Conservation (phyloP, 2,329 filamentous ascomycete genomes). For the Fusarium camptoceras region DNA sequence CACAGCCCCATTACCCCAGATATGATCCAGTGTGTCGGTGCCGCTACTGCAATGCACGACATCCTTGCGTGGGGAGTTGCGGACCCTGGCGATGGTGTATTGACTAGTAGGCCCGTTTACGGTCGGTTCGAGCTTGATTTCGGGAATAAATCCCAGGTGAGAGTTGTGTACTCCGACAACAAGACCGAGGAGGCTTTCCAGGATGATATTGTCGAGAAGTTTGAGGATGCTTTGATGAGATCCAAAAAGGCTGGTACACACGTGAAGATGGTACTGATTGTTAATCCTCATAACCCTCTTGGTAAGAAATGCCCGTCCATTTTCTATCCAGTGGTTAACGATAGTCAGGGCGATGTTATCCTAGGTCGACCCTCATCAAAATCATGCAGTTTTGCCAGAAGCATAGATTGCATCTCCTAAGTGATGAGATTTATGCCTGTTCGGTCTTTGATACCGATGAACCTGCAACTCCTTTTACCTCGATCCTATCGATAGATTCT, state of each 20-base stretch:
- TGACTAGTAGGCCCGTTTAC: conserved; percentile 57
- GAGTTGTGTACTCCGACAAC: conserved; percentile 59
- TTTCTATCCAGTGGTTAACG: conserved; percentile 6
- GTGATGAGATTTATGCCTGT: conserved; percentile 69
- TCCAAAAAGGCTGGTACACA: conserved; percentile 52
- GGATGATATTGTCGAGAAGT: conserved; percentile 56
- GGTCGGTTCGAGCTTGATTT: conserved; percentile 64
- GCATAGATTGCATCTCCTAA: conserved; percentile 64
- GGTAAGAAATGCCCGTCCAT: conserved; percentile 47
- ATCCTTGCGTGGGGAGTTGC: conserved; percentile 55
- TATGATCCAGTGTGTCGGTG: conserved; percentile 51
- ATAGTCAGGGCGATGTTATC: conserved; percentile 56
- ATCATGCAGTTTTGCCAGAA: conserved; percentile 63
- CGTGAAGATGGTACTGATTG: conserved; percentile 62
- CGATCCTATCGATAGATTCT: conserved; percentile 60
- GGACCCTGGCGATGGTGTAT: conserved; percentile 54
- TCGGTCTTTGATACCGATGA: conserved; percentile 59
- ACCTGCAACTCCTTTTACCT: conserved; percentile 57
- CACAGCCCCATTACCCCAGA: conserved; percentile 44
- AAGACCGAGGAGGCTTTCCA: conserved; percentile 59
- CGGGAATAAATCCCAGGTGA: conserved; percentile 54
- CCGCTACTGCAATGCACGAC: conserved; percentile 56
- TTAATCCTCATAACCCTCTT: conserved; percentile 66
- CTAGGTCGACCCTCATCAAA: conserved; percentile 55
- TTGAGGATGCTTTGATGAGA: conserved; percentile 57